phyloP scores from a whole-genome alignment of 352 stramenopile species.

The Globisporangium nunn region DNA sequence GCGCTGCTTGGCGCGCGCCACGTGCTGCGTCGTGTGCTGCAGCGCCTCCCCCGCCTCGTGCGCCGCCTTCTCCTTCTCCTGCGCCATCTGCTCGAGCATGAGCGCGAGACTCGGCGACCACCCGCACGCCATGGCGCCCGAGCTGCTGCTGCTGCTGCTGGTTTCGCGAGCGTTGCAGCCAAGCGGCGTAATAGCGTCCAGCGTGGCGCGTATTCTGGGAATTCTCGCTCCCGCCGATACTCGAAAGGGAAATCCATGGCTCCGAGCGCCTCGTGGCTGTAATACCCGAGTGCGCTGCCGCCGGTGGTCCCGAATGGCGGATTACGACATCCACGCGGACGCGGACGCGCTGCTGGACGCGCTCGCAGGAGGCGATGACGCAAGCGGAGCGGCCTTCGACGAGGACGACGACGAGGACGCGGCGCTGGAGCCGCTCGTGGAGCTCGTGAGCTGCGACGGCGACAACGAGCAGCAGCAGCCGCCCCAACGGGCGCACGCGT shows the following conservation, averaged over 20 bases:
- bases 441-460: not conserved
- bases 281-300: too few species aligned
- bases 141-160: not conserved
- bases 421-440: not conserved
- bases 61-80: conserved; percentile 50
- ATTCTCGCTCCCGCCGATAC: too few species aligned
- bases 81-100: conserved; percentile 59
- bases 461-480: not conserved
- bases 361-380: not conserved
- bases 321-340: too few species aligned
- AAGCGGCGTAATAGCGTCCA: too few species aligned
- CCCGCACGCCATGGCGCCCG: conserved; percentile 38
- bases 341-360: not conserved
- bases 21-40: conserved; percentile 26
- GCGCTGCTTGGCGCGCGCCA: conserved; percentile 29
- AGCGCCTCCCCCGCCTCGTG: conserved; percentile 27
- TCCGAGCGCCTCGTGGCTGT: too few species aligned
- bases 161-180: too few species aligned
- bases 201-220: too few species aligned
- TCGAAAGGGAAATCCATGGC: too few species aligned
- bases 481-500: too few species aligned
- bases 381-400: not conserved
- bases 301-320: too few species aligned
- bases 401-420: not conserved
- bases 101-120: conserved; percentile 55